Conservation (phyloP, 768 basidiomycete species). For the Mycena galopus region DNA sequence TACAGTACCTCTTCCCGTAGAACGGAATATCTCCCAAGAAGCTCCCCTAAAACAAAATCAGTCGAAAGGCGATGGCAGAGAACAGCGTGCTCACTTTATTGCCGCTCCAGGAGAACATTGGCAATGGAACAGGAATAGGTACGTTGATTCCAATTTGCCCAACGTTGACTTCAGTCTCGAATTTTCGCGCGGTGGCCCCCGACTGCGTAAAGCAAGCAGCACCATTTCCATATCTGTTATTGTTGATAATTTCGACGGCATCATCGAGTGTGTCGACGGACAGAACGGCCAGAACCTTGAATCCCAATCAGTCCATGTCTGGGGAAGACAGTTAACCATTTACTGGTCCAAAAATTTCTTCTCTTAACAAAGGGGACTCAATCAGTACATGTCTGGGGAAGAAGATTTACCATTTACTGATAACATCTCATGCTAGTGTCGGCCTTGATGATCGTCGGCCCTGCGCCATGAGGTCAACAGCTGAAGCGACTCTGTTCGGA, state of each 20-base stretch:
- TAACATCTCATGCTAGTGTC: constrained; percentile 90
- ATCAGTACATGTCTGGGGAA: constrained; percentile 5
- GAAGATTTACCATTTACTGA: constrained; percentile 62
- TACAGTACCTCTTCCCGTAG: constrained; percentile 84
- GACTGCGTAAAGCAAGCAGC: constrained; percentile 97
- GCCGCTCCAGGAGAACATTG: constrained; percentile 98
- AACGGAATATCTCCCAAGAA: constrained; percentile 90
- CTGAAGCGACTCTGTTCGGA: background rate
- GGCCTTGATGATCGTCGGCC: constrained; percentile 91
- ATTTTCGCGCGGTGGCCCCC: constrained; percentile 94
- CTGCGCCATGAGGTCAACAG: background rate
- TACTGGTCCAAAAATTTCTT: constrained; percentile 99
- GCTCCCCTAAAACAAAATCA: constrained; percentile 61
- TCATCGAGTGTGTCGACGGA: constrained; percentile 89
- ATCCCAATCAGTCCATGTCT: too few relatives aligned
- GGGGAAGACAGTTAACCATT: too few relatives aligned
- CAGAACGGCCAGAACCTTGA: constrained; percentile 82
- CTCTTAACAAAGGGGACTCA: constrained; percentile 56
- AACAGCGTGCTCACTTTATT: constrained; percentile 71
- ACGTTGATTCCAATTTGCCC: constrained; percentile 96
- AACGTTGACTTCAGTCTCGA: constrained; percentile 85
- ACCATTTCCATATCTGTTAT: constrained; percentile 93
- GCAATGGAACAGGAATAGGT: constrained; percentile 90
- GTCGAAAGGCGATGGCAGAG: background rate
- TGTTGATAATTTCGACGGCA: constrained; percentile 90